Base-by-base conservation (phyloP, 441 rosid genomes). In the Melastoma candidum region DNA sequence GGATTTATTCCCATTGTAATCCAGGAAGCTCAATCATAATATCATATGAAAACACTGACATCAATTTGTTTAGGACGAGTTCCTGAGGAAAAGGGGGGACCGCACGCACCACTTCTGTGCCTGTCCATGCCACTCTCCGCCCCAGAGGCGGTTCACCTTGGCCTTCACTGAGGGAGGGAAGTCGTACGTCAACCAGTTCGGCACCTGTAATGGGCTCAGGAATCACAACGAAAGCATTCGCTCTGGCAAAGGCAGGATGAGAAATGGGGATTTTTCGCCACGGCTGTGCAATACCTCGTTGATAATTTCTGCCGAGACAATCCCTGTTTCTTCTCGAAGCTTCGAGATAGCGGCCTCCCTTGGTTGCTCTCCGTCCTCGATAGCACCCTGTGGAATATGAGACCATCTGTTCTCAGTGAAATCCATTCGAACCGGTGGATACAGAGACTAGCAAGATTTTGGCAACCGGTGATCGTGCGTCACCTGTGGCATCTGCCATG, bases 401-500 rank as follows among this genome's bases (percentile, higher is more conserved):
- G 12, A 9, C 26, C 0, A 25, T 36, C 9, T 13, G 12, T 3
- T 17, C 22, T 17, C 29, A 51, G 22, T 1, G 22, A 17, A 17
- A 17, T 17, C 22, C 22, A 17, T 17, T 17, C 22, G 22, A 17
- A 17, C 22, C 22, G 22, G 22, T 17, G 22, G 22, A 17, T 17
- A 17, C 22, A 17, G 22, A 17, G 22, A 17, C 22, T 17, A 17
- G 22, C 22, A 17, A 17, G 22, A 17, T 17, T 17, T 14, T 26
- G 49, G 11, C 46, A 50, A 47, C 50, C 14, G 39, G n/a, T 10
- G 22, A 17, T 17, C 22, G 39, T 12, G 49, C 9, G 58, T 22
- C 52, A 85, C 98, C 98, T 92, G 98, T 68, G 96, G 96, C 98
- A 92, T 92, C 77, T 92, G 98, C 98, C 98, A 92, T 11, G 95